Evolutionary conservation across 805 yeast genomes (phyloP), one percentile per base, ranked within the genome.

Genomic region (Pichia californica): DNA sequence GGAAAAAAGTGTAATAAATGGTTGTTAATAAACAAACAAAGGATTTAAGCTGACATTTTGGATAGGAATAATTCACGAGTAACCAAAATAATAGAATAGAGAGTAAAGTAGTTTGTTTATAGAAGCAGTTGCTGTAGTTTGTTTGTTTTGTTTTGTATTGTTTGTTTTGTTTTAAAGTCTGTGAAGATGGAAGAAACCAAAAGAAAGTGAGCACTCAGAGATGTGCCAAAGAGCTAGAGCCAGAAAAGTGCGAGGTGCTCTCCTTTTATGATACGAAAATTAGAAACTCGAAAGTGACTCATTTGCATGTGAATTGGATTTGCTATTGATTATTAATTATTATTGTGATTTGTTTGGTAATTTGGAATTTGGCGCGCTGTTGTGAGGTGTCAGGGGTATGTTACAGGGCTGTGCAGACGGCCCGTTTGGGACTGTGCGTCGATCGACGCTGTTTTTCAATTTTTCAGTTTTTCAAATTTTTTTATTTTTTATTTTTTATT

Each of bases 1-100:
- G 40, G 40, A 39, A 34, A 32, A 32, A 37, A 27, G 8, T 37
- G 33, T 23, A 27, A 30, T 31, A 32, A 35, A 16, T 27, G 11
- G 11, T 36, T 13, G 30, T 39, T 32, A n/a, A 23, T 7, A 31
- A 39, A 32, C 40, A 36, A 41, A 40, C 34, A 38, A 33, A 46
- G 28, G 33, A 42, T 47, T 52, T 53, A 53, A 46, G 52, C 53
- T 31, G 52, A 51, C 56, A 53, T 53, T 48, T 51, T 52, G 48
- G 41, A 25, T 10, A 48, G 5, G 8, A 19, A 15, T n/a, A 19
- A 11, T 13, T 33, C 10, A 29, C 23, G 13, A 14, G 15, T 19
- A 27, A 36, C 36, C 40, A 36, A 44, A 41, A 36, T 34, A 31
- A 13, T 31, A 34, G 13, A 31, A 19, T 18, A 30, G 21, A 27